Base-by-base conservation (phyloP, 2,329 filamentous ascomycete species). In the Phialophora verrucosa region DNA sequence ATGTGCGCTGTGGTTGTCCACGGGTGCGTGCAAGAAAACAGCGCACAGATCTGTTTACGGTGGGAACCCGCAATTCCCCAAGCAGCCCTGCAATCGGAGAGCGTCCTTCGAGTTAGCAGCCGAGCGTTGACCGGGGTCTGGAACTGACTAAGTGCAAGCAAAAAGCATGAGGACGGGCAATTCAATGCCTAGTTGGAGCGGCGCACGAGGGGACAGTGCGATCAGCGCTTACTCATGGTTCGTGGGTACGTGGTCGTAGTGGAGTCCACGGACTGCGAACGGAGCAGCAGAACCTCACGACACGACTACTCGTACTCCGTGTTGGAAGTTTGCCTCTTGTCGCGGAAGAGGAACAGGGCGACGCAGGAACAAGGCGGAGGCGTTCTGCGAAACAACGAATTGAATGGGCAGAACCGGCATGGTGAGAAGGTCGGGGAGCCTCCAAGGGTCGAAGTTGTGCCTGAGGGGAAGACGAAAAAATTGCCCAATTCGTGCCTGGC, bases 221-320 rank as follows among this genome's bases (percentile, higher is more conserved):
- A 55, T 55, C 53, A 32, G 53, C 25, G 53, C 53, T 55, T 55
- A 55, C 53, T 55, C 53, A 55, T 55, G 27, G 53, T 31, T 35
- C 29, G 14, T n/a, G 27, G 27, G 11, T 12, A 53, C n/a, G 20
- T 25, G 20, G 25, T 25, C 20, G 23, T 51, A 20, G 47, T 51
- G 11, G 49, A 25, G 10, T 29, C 14, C 14, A 11, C 38, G 38
- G 38, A n/a, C 38, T 44, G 17, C 17, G 38, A n/a, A 44, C 38
- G 38, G 38, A 44, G 38, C 38, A 44, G 38, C 20, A 27, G 49
- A 51, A 51, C 23, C 4, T 27, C 27, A 8, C 25, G 47, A 51
- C 20, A 11, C 20, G 49, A 51, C 20, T 51, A 1, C 25, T 27
- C 17, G 47, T 42, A n/a, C n/a, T n/a, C n/a, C n/a, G n/a, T 25